phyloP scores from a whole-genome alignment of 1,284 basidiomycete genomes.

The Volvariella surrecta region DNA sequence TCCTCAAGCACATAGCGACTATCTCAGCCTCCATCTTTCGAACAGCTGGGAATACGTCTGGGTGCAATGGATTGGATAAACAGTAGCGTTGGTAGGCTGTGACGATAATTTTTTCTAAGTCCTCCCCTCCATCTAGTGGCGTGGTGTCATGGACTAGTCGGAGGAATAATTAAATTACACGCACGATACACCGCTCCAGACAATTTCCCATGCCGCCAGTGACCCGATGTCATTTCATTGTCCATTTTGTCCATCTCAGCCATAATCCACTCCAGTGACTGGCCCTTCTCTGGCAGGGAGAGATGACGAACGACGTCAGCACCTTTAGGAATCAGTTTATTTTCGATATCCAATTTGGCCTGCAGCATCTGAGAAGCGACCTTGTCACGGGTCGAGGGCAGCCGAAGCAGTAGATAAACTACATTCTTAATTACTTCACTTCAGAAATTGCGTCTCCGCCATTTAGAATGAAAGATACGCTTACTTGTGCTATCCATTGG shows the following conservation, averaged over 20 bases:
- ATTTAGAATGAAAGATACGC: constrained; percentile 11
- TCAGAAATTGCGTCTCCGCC: not conserved
- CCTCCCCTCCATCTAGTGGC: constrained; percentile 70
- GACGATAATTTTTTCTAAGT: constrained; percentile 66
- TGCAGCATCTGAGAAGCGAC: constrained; percentile 66
- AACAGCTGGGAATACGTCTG: constrained; percentile 91
- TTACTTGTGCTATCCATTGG: constrained; percentile 50
- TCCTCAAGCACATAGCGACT: constrained; percentile 85
- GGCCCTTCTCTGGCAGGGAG: constrained; percentile 60
- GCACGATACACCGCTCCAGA: constrained; percentile 86
- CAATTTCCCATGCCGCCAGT: constrained; percentile 74
- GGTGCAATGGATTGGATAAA: constrained; percentile 88
- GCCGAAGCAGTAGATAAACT: constrained; percentile 52
- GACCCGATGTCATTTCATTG: constrained; percentile 34
- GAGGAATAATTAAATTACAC: constrained; percentile 17
- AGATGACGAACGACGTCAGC: constrained; percentile 55
- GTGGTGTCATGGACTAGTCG: not conserved
- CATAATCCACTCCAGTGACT: constrained; percentile 69
- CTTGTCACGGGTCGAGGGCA: constrained; percentile 63
- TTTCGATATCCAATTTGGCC: constrained; percentile 57
- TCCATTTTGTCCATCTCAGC: constrained; percentile 79
- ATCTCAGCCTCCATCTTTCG: constrained; percentile 98
- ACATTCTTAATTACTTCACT: constrained; percentile 35
- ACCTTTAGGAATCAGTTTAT: constrained; percentile 59
- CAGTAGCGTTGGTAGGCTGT: constrained; percentile 65